These are phyloP conservation scores for Fusarium verrucosum DNA, from an alignment of 2,329 filamentous ascomycete genomes.

Conservation along the genomic window DNA sequence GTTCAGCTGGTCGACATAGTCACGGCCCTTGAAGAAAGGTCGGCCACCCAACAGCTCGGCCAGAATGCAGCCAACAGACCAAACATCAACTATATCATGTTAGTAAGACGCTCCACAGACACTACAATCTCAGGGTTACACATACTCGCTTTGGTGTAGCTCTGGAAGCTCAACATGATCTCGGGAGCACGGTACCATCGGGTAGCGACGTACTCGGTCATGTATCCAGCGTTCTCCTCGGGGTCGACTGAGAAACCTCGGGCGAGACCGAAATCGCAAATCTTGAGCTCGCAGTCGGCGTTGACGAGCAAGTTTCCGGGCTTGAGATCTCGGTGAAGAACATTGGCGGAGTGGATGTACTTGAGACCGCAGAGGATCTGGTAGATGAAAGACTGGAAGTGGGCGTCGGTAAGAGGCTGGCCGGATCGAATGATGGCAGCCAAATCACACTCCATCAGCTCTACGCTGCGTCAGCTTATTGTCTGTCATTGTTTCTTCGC, in stretches of 20 bases:
- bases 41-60: slow-evolving; percentile 95
- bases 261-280: slow-evolving; percentile 96
- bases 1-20: slow-evolving; percentile 99
- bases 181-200: slow-evolving; percentile 95
- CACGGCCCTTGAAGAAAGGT: slow-evolving; percentile 98
- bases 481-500: neutral
- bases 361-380: slow-evolving; percentile 98
- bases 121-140: slow-evolving; percentile 46
- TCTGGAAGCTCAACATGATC: slow-evolving; percentile 99
- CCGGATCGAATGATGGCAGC: slow-evolving; percentile 98
- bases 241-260: slow-evolving; percentile 97
- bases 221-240: slow-evolving; percentile 98
- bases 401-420: slow-evolving; percentile 95
- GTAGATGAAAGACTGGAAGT: slow-evolving; percentile 99
- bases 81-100: slow-evolving; percentile 85
- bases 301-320: slow-evolving; percentile 97
- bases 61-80: slow-evolving; percentile 98
- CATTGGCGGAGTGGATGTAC: slow-evolving; percentile 99
- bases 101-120: slow-evolving; percentile 6
- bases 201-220: slow-evolving; percentile 99
- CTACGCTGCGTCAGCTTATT: slow-evolving; percentile 57
- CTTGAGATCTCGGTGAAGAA: slow-evolving; percentile 95
- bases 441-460: slow-evolving; percentile 99
- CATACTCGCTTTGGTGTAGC: slow-evolving; percentile 99
- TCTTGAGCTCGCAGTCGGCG: slow-evolving; percentile 99